Conservation (phyloP, 208 protist species). For the Acanthamoeba polyphaga region DNA sequence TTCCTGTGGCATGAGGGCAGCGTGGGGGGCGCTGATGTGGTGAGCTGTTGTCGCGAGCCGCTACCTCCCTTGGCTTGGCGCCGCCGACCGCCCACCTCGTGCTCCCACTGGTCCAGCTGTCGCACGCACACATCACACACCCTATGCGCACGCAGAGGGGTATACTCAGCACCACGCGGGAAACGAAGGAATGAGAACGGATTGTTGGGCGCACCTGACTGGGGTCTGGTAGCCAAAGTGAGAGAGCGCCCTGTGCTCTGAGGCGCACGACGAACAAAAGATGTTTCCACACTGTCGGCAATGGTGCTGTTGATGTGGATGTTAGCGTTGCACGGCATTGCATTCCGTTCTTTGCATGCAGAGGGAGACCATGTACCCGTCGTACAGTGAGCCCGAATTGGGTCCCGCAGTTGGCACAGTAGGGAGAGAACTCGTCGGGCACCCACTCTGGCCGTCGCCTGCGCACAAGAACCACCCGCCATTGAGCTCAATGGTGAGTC, state of each 20-base stretch:
- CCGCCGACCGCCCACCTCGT: neutral
- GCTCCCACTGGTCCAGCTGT: neutral
- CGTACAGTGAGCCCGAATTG: slow-evolving; percentile 1
- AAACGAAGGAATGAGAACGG: too few species aligned
- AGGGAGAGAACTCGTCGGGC: slow-evolving; percentile 5
- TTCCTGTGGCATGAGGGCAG: too few species aligned
- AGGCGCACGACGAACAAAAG: neutral
- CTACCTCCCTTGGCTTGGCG: neutral
- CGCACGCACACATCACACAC: slow-evolving; percentile 38
- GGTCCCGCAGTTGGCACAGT: slow-evolving; percentile 20
- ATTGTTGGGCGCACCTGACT: neutral
- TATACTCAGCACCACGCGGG: too few species aligned
- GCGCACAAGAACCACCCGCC: neutral
- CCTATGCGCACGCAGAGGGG: neutral
- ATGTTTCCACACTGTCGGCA: slow-evolving; percentile 29
- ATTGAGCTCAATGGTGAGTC: neutral
- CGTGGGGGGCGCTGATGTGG: too few species aligned
- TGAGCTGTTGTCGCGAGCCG: too few species aligned
- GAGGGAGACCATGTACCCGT: neutral
- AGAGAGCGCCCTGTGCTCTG: neutral
- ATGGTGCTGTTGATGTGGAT: neutral
- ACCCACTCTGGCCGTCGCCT: slow-evolving; percentile 43
- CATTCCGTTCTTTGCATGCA: neutral
- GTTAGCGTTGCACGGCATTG: too few species aligned
- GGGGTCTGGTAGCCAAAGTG: slow-evolving; percentile 35